Percentiles rank a stretch among this genome's conserved stretches.
phyloP scores from a whole-genome alignment of 805 yeast genomes.

The Debaryomyces castellii region DNA sequence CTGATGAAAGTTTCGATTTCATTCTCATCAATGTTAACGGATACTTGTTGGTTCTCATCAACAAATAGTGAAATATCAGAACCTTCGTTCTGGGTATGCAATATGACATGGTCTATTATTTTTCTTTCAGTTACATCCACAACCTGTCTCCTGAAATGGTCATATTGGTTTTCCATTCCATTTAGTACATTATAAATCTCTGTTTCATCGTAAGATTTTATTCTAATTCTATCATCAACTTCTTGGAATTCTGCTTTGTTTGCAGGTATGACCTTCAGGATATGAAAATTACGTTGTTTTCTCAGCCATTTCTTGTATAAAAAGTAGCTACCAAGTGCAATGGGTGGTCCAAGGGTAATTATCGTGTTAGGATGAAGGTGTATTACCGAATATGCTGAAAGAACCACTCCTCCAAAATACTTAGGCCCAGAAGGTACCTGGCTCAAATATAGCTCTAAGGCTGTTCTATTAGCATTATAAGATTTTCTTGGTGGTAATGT shows the following conservation, averaged over 20 bases:
- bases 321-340: conserved; percentile 26
- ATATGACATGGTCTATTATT: conserved; percentile 27
- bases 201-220: conserved; percentile 34
- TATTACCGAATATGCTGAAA: conserved; percentile 26
- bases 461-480: conserved; percentile 24
- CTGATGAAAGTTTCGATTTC: conserved; percentile 25
- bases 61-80: conserved; percentile 15
- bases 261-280: conserved; percentile 11
- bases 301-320: conserved; percentile 14
- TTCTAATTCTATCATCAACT: conserved; percentile 12
- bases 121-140: conserved; percentile 21
- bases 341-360: conserved; percentile 38
- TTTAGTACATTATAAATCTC: conserved; percentile 25
- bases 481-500: conserved; percentile 32
- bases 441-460: conserved; percentile 24
- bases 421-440: conserved; percentile 25
- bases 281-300: conserved; percentile 12
- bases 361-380: conserved; percentile 37
- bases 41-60: conserved; percentile 33
- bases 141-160: conserved; percentile 30
- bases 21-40: conserved; percentile 18
- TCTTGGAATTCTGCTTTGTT: conserved; percentile 1
- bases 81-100: conserved; percentile 1
- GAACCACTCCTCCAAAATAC: conserved; percentile 24
- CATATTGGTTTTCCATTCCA: conserved; percentile 40